Base-by-base conservation (phyloP, 176 grass and related monocot species). In the Olyra latifolia region DNA sequence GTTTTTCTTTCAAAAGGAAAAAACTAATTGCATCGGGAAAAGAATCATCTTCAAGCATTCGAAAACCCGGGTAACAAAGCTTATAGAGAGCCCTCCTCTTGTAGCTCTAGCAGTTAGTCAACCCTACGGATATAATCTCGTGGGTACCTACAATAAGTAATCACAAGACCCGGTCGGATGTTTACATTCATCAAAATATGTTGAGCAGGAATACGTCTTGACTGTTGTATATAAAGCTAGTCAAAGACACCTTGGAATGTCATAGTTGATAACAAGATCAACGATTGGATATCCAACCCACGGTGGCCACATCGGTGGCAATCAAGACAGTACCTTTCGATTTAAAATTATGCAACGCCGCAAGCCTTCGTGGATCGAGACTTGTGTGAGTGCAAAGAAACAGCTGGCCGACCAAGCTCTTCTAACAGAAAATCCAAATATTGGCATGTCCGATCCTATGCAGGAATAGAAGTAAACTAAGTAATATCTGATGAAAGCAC, bases 201-300 rank as follows among this genome's bases (percentile, higher is more conserved):
- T 32, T 35, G 19, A 45, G 38, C 66, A 52, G 3, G 29, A 71
- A 25, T 54, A 63, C 32, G n/a, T n/a, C n/a, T n/a, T 15, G 60
- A 69, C 43, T 38, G 17, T 41, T 86, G 49, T 20, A 77, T 25
- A 28, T 59, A 58, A 23, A 61, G n/a, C n/a, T n/a, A n/a, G n/a
- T n/a, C n/a, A n/a, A n/a, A n/a, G n/a, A n/a, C n/a, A n/a, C n/a
- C n/a, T n/a, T n/a, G n/a, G n/a, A n/a, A n/a, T n/a, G n/a, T n/a
- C n/a, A n/a, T n/a, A n/a, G n/a, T n/a, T n/a, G 81, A 98, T 95
- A 50, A 98, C 96, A 78, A 98, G 92, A 93, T 98, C 96, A 81
- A 98, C 96, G 88, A 95, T 71, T 85, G 92, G 83, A 98, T 98
- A 87, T 98, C 95, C 86, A 98, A 91, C n/a, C 95, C 95, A 75